Percentiles rank a stretch among this genome's conserved stretches.
These are phyloP conservation scores for Cercophora newfieldiana DNA, from an alignment of 495 filamentous ascomycete species.

Conservation along the genomic window DNA sequence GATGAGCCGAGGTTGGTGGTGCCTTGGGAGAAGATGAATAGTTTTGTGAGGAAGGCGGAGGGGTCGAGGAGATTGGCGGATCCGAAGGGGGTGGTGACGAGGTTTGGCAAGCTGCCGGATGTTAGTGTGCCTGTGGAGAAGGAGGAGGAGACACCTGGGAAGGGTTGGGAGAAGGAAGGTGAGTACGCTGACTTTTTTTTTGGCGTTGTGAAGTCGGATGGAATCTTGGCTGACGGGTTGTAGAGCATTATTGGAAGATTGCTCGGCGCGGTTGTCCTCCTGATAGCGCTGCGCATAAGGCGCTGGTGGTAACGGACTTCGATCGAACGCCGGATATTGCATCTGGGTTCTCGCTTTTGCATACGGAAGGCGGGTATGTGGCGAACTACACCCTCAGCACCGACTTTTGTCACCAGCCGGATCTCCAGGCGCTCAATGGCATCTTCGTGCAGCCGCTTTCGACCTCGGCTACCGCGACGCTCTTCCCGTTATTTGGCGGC, in stretches of 20 bases:
- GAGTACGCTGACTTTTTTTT: conserved; percentile 19
- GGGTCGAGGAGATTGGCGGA: conserved; percentile 45
- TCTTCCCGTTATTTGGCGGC: conserved; percentile 74
- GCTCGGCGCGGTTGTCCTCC: conserved; percentile 62
- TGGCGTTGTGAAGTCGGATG: not conserved
- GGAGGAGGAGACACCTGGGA: conserved; percentile 28
- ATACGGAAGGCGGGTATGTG: conserved; percentile 59
- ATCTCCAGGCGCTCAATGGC: conserved; percentile 64
- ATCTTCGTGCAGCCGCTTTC: conserved; percentile 67
- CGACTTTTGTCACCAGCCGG: conserved; percentile 64
- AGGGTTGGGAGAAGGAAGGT: conserved; percentile 48
- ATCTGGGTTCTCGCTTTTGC: conserved; percentile 33
- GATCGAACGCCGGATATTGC: conserved; percentile 45
- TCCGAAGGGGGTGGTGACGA: conserved; percentile 30
- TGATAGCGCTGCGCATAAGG: conserved; percentile 55
- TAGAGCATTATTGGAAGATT: conserved; percentile 63
- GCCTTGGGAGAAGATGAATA: conserved; percentile 64
- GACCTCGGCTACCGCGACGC: conserved; percentile 51
- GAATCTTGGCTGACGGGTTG: conserved; percentile 23
- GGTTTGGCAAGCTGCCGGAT: conserved; percentile 36
- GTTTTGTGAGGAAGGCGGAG: conserved; percentile 55
- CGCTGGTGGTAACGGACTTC: conserved; percentile 42
- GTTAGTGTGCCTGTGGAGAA: conserved; percentile 32
- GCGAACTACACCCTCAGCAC: conserved; percentile 65
- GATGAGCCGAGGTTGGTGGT: conserved; percentile 69